phyloP scores from a whole-genome alignment of 306 rosid species.

The Alnus rubra region DNA sequence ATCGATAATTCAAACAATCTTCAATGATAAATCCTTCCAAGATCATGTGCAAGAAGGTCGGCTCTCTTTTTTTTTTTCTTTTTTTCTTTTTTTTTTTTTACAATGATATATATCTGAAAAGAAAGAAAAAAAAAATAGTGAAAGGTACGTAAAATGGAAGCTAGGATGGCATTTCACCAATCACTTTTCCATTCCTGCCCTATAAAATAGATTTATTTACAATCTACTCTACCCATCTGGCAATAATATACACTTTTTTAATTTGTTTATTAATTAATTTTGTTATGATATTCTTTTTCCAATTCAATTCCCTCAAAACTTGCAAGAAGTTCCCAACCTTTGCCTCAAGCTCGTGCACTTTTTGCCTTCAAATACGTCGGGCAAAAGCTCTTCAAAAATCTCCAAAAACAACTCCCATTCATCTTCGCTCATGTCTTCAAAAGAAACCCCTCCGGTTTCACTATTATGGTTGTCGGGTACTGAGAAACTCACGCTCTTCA shows the following conservation, averaged over 20 bases:
- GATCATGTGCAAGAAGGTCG: not conserved
- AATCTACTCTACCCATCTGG: conserved; percentile 36
- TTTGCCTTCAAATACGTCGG: conserved; percentile 36
- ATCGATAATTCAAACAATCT: not conserved
- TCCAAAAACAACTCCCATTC: conserved; percentile 74
- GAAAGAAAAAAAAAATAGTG: conserved; percentile 23
- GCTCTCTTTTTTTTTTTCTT: not conserved
- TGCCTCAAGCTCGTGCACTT: conserved; percentile 47
- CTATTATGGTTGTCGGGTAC: conserved; percentile 21
- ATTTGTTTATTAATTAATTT: not conserved
- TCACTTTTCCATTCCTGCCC: conserved; percentile 57
- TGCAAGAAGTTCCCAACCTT: conserved; percentile 54
- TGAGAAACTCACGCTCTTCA: conserved; percentile 40
- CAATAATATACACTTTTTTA: conserved; percentile 41
- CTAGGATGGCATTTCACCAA: conserved; percentile 58
- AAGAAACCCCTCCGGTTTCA: conserved; percentile 50
- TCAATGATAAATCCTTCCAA: not conserved
- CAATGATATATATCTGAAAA: not conserved
- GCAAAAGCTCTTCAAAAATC: conserved; percentile 53
- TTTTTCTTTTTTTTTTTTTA: not conserved
- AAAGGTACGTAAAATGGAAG: conserved; percentile 25
- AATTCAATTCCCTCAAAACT: conserved; percentile 35
- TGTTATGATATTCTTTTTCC: not conserved
- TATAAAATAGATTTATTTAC: conserved; percentile 42
- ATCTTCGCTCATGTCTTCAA: conserved; percentile 60